Conservation (phyloP, 768 basidiomycete genomes). For the Pisolithus orientalis region DNA sequence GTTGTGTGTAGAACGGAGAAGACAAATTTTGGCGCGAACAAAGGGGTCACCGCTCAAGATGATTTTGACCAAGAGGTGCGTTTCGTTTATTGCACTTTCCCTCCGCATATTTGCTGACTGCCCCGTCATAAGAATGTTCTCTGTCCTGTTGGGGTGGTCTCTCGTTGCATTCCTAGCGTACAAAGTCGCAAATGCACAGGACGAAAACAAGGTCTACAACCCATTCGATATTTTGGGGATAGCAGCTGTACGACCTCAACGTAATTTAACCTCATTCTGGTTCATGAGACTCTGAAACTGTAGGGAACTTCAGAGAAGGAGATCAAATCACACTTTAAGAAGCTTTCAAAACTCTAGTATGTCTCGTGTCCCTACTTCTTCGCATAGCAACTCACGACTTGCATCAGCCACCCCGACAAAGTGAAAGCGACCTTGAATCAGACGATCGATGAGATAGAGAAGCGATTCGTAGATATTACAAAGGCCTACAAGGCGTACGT, state of each 20-base stretch:
- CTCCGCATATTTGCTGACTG: not conserved
- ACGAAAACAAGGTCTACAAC: constrained; percentile 75
- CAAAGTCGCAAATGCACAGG: constrained; percentile 46
- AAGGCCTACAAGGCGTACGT: constrained; percentile 95
- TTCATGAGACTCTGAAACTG: not conserved
- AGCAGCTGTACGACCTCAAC: constrained; percentile 41
- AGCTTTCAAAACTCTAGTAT: constrained; percentile 85
- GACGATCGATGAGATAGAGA: constrained; percentile 80
- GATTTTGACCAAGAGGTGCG: constrained; percentile 48
- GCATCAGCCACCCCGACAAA: constrained; percentile 89
- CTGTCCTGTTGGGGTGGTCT: constrained; percentile 70
- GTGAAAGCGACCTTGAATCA: constrained; percentile 76
- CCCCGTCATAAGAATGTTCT: constrained; percentile 41
- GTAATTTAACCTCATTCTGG: not conserved
- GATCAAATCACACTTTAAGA: constrained; percentile 94
- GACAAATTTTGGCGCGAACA: constrained; percentile 35
- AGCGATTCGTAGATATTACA: constrained; percentile 86
- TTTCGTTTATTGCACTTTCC: not conserved
- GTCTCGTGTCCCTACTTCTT: not conserved
- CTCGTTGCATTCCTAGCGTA: constrained; percentile 63
- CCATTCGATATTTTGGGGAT: constrained; percentile 94
- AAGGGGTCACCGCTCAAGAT: constrained; percentile 43
- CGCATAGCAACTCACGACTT: not conserved
- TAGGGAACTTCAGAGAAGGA: constrained; percentile 77
- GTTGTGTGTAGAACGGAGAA: constrained; percentile 52